Base-by-base conservation (phyloP, 2,329 filamentous ascomycete genomes). In the Sporothrix schenckii region DNA sequence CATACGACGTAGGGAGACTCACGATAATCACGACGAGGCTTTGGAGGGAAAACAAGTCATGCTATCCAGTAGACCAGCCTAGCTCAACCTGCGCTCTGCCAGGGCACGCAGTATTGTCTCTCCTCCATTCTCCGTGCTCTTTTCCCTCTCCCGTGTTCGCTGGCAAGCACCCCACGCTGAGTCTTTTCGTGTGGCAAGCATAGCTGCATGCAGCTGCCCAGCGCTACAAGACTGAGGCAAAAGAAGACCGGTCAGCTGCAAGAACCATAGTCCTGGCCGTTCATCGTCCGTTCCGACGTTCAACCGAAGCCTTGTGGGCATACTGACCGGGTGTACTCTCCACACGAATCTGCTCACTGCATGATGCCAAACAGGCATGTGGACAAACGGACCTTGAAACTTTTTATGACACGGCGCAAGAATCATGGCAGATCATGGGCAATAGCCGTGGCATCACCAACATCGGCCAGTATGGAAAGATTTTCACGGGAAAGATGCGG, bases 211-310 rank as follows among this genome's bases (percentile, higher is more conserved):
- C 58, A 63, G 58, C n/a, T 16, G 21, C 41, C 39, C 58, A 13
- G 58, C 21, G 39, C 58, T 63, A 63, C 58, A n/a, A 27, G 16
- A n/a, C 19, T 1, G 3, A 11, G 3, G 16, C 4, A 58, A 11
- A 39, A 39, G 30, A 34, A 3, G 2, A 61, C 2, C 56, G 4
- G 10, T 44, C 39, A 16, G 21, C 41, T 14, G 58, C 58, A 19
- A 47, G 58, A 16, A 27, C 27, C 39, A 63, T 6, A 6, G 5
- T 6, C 39, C 21, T 63, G 58, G 41, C 58, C 58, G 30, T 27
- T 27, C 61, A 50, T 21, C 47, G 47, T 24, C 63, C 49, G 47
- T 53, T 66, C 63, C 63, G 63, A 66, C 21, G 27, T 53, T 66
- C 63, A 66, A 27, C 63, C 63, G 63, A 47, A 66, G 21, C 63